Evolutionary conservation across 345 rosid genomes (phyloP).

Genomic region (Populus ilicifolia): DNA sequence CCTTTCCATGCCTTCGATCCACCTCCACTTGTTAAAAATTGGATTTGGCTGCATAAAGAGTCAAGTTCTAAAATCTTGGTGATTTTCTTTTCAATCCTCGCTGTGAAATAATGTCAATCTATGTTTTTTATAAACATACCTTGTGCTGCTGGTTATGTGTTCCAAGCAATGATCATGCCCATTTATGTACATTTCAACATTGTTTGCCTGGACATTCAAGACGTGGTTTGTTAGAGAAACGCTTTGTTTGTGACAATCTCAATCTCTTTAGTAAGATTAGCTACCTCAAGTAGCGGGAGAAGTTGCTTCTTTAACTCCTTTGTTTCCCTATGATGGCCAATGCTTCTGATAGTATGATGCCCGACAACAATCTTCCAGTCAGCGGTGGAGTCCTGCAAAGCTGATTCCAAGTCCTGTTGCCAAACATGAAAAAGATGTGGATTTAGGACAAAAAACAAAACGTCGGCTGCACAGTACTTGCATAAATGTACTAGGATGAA

Average conservation of each 20-base stretch:
- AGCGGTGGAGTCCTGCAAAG: slow-evolving; percentile 45
- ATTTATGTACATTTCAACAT: slow-evolving; percentile 18
- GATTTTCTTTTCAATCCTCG: background rate
- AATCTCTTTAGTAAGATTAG: background rate
- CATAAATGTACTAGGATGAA: background rate
- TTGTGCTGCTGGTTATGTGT: background rate
- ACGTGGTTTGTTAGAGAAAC: background rate
- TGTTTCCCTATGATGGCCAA: slow-evolving; percentile 68
- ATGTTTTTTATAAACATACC: background rate
- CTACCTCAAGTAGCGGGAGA: slow-evolving; percentile 53
- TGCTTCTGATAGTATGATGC: slow-evolving; percentile 68
- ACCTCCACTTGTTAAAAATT: slow-evolving; percentile 19
- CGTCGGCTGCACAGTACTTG: background rate
- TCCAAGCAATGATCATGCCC: slow-evolving; percentile 19
- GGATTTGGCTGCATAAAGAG: slow-evolving; percentile 8
- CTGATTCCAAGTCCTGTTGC: slow-evolving; percentile 38
- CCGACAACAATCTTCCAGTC: slow-evolving; percentile 78
- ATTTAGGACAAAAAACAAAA: background rate
- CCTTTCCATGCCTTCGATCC: slow-evolving; percentile 19
- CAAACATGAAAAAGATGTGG: background rate
- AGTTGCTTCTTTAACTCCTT: slow-evolving; percentile 45
- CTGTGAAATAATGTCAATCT: background rate
- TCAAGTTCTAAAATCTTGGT: background rate
- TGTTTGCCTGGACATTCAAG: slow-evolving; percentile 2
- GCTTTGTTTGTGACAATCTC: background rate